Conservation (phyloP, 2,329 filamentous ascomycete genomes). For the Xenoacremonium recifei region DNA sequence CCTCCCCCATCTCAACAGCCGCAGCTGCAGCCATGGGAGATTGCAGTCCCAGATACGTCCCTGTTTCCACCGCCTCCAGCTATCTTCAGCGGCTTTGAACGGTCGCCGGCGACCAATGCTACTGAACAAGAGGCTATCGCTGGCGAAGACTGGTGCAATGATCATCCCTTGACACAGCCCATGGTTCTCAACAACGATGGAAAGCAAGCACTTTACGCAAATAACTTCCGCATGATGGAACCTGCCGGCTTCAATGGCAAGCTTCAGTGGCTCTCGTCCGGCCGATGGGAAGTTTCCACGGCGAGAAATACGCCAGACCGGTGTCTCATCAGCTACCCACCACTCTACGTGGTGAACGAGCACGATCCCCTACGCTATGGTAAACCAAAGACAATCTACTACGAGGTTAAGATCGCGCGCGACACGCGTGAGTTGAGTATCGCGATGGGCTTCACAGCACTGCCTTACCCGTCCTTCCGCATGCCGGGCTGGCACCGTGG, state of each 20-base stretch:
- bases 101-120: conserved; percentile 69
- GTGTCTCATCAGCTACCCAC: conserved; percentile 65
- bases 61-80: conserved; percentile 71
- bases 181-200: conserved; percentile 47
- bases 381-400: conserved; percentile 61
- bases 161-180: conserved; percentile 58
- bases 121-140: conserved; percentile 60
- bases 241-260: conserved; percentile 48
- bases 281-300: conserved; percentile 50
- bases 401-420: conserved; percentile 60
- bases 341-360: conserved; percentile 62
- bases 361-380: conserved; percentile 53
- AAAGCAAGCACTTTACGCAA: conserved; percentile 45
- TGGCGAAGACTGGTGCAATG: conserved; percentile 64
- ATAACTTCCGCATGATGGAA: conserved; percentile 54
- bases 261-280: conserved; percentile 44
- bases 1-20: conserved; percentile 27
- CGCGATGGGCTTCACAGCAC: conserved; percentile 68
- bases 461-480: conserved; percentile 75
- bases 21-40: conserved; percentile 65
- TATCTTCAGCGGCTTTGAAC: conserved; percentile 61
- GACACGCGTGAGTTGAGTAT: conserved; percentile 50
- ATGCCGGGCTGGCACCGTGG: conserved; percentile 80
- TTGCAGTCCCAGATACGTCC: conserved; percentile 69
- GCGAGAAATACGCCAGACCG: conserved; percentile 52